A percentile compares a stretch with the other conserved stretches of the same genome.
Evolutionary conservation across 768 basidiomycete genomes (phyloP).

Genomic region (Mycena haematopus): DNA sequence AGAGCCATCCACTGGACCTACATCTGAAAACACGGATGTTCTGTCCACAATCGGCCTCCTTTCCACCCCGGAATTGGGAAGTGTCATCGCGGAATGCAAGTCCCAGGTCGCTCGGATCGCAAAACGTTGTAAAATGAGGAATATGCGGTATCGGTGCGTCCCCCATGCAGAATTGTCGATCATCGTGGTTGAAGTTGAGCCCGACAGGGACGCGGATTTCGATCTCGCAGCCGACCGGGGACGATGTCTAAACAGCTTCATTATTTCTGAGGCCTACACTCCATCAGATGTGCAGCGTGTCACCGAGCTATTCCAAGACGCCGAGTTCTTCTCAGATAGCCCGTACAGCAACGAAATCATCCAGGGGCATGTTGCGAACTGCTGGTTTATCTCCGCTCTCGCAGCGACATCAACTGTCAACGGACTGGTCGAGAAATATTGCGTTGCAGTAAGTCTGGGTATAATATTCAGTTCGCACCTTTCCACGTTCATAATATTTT

Average conservation of each 20-base stretch:
- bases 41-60: too few species aligned
- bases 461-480: not conserved
- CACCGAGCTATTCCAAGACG: conserved; percentile 56
- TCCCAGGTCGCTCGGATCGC: conserved; percentile 9
- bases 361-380: conserved; percentile 56
- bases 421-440: conserved; percentile 56
- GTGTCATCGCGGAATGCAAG: conserved; percentile 14
- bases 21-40: too few species aligned
- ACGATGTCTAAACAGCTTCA: conserved; percentile 4
- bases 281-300: conserved; percentile 53
- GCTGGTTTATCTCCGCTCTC: conserved; percentile 60
- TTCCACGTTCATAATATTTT: not conserved
- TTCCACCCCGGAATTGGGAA: conserved; percentile 10
- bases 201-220: conserved; percentile 46
- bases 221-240: too few species aligned
- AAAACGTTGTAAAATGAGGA: conserved; percentile 10
- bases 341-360: conserved; percentile 50
- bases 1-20: too few species aligned
- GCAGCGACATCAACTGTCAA: conserved; percentile 51
- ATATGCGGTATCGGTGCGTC: conserved; percentile 61
- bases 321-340: conserved; percentile 54
- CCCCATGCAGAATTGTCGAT: too few species aligned
- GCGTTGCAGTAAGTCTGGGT: conserved; percentile 47
- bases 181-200: too few species aligned
- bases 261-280: not conserved